Conservation (phyloP, 345 rosid genomes). For the Luvunga scandens region DNA sequence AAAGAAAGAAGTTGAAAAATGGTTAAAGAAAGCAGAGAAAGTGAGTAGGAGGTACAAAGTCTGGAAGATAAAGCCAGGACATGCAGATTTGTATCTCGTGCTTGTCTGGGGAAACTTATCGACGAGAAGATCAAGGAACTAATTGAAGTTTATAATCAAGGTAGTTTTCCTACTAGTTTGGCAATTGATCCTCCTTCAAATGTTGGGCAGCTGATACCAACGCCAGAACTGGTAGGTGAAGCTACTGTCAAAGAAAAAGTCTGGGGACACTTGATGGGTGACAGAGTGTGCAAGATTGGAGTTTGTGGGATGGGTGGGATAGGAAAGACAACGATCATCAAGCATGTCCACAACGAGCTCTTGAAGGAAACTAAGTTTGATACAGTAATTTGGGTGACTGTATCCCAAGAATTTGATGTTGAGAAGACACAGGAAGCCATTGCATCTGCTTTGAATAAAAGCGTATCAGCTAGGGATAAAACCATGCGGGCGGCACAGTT, state of each 20-base stretch:
- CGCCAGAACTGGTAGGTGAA: too few species aligned
- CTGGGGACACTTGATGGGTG: too few species aligned
- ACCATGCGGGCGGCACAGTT: slow-evolving; percentile 6
- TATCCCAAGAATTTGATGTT: slow-evolving; percentile 7
- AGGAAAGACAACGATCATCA: too few species aligned
- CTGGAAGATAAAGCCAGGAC: background rate
- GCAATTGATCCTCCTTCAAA: background rate
- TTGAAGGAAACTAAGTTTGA: background rate
- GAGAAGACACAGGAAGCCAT: slow-evolving; percentile 2
- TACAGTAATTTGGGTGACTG: slow-evolving; percentile 21
- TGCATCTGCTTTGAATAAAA: background rate
- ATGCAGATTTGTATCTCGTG: background rate
- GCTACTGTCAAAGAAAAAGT: too few species aligned
- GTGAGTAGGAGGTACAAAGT: background rate
- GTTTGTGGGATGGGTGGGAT: too few species aligned
- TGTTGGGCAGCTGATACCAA: background rate
- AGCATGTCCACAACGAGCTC: too few species aligned
- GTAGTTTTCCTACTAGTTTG: background rate
- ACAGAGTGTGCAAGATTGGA: too few species aligned
- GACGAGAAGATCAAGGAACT: background rate
- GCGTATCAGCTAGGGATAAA: background rate
- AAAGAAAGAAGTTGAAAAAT: background rate
- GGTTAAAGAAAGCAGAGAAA: background rate
- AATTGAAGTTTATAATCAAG: background rate
- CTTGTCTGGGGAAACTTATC: background rate